Evolutionary conservation across 768 basidiomycete genomes (phyloP).

Genomic region (Plicaturopsis crispa): DNA sequence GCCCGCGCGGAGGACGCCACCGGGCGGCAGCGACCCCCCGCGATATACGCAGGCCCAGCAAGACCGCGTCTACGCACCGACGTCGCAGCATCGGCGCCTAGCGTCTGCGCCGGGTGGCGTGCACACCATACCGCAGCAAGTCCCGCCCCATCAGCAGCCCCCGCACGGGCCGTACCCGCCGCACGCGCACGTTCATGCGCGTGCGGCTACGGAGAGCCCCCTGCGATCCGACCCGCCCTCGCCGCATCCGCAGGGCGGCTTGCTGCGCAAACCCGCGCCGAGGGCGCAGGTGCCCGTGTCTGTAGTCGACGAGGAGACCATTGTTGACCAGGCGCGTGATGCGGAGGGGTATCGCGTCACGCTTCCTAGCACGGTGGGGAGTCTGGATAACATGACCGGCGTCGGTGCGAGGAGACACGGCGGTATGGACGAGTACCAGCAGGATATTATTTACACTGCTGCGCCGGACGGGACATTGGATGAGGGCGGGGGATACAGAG

Average conservation of each 20-base stretch:
- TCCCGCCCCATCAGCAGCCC: slow-evolving; percentile 10
- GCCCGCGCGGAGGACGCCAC: slow-evolving; percentile 8
- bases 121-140: neutral
- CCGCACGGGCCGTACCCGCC: slow-evolving; percentile 9
- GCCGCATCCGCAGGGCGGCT: slow-evolving; percentile 21
- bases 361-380: slow-evolving; percentile 48
- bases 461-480: too few relatives aligned
- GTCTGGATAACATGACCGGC: slow-evolving; percentile 60
- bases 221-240: slow-evolving; percentile 14
- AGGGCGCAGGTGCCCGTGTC: slow-evolving; percentile 57
- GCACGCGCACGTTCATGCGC: slow-evolving; percentile 20
- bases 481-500: too few relatives aligned
- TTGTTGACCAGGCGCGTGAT: slow-evolving; percentile 3
- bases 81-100: slow-evolving; percentile 25
- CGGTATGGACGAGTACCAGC: too few relatives aligned
- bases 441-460: too few relatives aligned
- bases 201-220: slow-evolving; percentile 25
- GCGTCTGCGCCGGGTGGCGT: slow-evolving; percentile 20
- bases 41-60: slow-evolving; percentile 9
- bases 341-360: slow-evolving; percentile 28
- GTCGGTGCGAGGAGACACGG: too few relatives aligned
- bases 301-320: slow-evolving; percentile 32
- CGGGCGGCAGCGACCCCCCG: slow-evolving; percentile 10
- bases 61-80: slow-evolving; percentile 19
- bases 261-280: slow-evolving; percentile 57